A percentile compares a stretch with the other conserved stretches of the same genome.
Conservation (phyloP, 208 protist genomes). For the Vickermania spadyakhi region DNA sequence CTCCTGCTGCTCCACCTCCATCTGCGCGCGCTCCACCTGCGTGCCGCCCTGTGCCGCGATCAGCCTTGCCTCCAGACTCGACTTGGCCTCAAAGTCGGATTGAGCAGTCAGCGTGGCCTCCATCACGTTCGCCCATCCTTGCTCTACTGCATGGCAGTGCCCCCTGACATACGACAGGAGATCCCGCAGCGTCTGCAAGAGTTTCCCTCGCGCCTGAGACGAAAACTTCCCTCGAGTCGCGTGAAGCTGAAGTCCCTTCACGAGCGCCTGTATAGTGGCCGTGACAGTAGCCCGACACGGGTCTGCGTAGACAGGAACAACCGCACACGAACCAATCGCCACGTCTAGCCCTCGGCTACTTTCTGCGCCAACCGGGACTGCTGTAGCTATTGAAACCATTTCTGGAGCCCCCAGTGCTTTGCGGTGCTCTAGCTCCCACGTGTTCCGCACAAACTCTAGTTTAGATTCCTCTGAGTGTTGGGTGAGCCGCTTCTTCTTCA, state of each 20-base stretch:
- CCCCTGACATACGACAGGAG: not conserved
- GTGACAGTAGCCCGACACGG: slow-evolving; percentile 23
- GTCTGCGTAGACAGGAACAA: slow-evolving; percentile 10
- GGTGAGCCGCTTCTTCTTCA: slow-evolving; percentile 25
- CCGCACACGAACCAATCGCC: slow-evolving; percentile 7
- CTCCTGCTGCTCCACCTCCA: slow-evolving; percentile 13
- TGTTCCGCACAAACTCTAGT: slow-evolving; percentile 26
- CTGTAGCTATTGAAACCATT: slow-evolving; percentile 14
- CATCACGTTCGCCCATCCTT: not conserved
- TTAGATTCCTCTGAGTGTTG: slow-evolving; percentile 37
- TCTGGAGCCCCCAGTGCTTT: slow-evolving; percentile 33
- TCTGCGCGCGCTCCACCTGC: not conserved
- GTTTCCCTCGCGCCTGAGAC: not conserved
- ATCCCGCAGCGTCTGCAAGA: not conserved
- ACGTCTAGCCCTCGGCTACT: no score
- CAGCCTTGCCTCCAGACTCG: slow-evolving; percentile 3
- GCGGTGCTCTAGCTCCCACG: slow-evolving; percentile 52
- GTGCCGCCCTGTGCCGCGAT: slow-evolving; percentile 11
- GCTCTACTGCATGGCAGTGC: not conserved
- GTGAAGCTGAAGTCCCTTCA: slow-evolving; percentile 10
- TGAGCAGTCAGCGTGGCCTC: not conserved
- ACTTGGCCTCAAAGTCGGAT: not conserved
- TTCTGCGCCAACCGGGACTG: no score
- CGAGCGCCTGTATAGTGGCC: slow-evolving; percentile 21
- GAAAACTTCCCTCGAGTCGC: not conserved